Evolutionary conservation across 768 basidiomycete genomes (phyloP).

Genomic region (Lactarius psammicola): DNA sequence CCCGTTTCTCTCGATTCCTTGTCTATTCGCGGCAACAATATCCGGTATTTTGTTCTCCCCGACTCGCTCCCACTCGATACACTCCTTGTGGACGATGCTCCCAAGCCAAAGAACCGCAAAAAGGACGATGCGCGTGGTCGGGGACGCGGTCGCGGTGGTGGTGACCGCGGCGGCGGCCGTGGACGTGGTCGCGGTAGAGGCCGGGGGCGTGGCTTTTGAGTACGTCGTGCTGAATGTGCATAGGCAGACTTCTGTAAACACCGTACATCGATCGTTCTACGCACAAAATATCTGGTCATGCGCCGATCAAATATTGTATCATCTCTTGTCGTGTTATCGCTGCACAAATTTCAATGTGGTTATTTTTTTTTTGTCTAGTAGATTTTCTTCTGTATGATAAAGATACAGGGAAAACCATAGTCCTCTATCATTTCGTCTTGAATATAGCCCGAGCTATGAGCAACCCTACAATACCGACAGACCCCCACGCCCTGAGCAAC

Average conservation of each 20-base stretch:
- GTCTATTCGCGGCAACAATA: conserved; percentile 94
- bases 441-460: conserved; percentile 15
- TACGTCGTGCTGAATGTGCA: not conserved
- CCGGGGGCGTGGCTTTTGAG: conserved; percentile 42
- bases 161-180: conserved; percentile 44
- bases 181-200: conserved; percentile 55
- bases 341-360: conserved; percentile 7
- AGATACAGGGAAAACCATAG: conserved; percentile 1
- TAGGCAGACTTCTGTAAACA: conserved; percentile 4
- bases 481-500: conserved; percentile 25
- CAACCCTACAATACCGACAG: conserved; percentile 21
- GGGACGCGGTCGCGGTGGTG: conserved; percentile 50
- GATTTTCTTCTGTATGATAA: not conserved
- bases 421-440: conserved; percentile 12
- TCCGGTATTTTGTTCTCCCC: conserved; percentile 96
- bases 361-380: conserved; percentile 14
- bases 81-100: conserved; percentile 94
- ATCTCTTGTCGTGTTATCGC: conserved; percentile 13
- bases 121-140: conserved; percentile 78
- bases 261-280: conserved; percentile 12
- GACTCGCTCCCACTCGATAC: conserved; percentile 97
- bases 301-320: conserved; percentile 20
- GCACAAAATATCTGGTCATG: conserved; percentile 16
- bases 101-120: conserved; percentile 90
- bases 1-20: conserved; percentile 84